phyloP scores from a whole-genome alignment of 2,329 filamentous ascomycete genomes.

The Fusarium nisikadoi region DNA sequence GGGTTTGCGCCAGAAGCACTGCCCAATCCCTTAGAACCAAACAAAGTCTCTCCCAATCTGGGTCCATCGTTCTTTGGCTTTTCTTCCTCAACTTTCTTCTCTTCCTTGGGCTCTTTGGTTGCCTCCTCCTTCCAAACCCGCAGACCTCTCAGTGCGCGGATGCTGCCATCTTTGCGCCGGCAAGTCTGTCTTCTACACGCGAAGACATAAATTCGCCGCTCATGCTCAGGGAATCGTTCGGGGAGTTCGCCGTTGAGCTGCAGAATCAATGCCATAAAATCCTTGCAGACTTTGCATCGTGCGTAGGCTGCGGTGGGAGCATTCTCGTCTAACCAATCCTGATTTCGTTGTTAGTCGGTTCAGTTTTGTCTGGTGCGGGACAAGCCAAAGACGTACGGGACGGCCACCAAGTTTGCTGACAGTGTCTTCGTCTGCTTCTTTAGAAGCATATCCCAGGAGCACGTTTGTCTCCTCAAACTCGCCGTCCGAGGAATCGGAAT shows the following conservation, averaged over 20 bases:
- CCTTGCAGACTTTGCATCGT: slow-evolving; percentile 88
- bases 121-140: slow-evolving; percentile 61
- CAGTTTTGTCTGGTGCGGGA: neutral
- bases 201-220: slow-evolving; percentile 88
- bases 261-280: slow-evolving; percentile 83
- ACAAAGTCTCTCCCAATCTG: slow-evolving; percentile 73
- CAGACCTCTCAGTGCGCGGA: slow-evolving; percentile 78
- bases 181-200: slow-evolving; percentile 82
- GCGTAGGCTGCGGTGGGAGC: slow-evolving; percentile 81
- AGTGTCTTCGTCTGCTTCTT: slow-evolving; percentile 80
- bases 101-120: slow-evolving; percentile 42
- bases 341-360: slow-evolving; percentile 30
- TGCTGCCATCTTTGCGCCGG: slow-evolving; percentile 82
- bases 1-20: slow-evolving; percentile 62
- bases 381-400: slow-evolving; percentile 71
- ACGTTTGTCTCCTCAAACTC: slow-evolving; percentile 85
- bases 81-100: slow-evolving; percentile 48
- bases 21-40: slow-evolving; percentile 68
- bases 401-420: slow-evolving; percentile 89
- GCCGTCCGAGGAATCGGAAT: slow-evolving; percentile 83
- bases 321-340: slow-evolving; percentile 85
- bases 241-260: slow-evolving; percentile 93
- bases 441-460: slow-evolving; percentile 87
- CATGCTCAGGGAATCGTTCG: slow-evolving; percentile 85
- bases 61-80: slow-evolving; percentile 51